These are phyloP conservation scores for Thyridium curvatum DNA, from an alignment of 2,329 filamentous ascomycete species.

Conservation along the genomic window DNA sequence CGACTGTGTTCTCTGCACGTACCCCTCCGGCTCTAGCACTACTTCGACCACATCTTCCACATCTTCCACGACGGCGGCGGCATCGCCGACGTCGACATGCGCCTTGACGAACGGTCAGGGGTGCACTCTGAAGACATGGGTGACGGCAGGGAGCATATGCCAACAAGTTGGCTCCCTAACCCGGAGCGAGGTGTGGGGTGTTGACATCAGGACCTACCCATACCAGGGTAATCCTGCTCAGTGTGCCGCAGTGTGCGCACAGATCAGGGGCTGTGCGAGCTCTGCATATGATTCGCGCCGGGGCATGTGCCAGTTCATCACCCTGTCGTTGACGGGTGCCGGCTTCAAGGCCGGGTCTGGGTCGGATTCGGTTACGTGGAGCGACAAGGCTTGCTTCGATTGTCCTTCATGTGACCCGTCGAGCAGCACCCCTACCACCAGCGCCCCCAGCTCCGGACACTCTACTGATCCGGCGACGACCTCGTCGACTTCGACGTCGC, in stretches of 20 bases:
- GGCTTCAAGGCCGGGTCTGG: background rate
- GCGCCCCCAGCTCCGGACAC: background rate
- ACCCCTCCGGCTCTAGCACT: background rate
- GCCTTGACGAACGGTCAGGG: background rate
- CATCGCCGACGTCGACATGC: background rate
- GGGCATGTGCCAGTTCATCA: background rate
- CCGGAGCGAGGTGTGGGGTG: too few relatives aligned
- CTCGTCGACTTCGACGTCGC: background rate
- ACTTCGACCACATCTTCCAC: background rate
- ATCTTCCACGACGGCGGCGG: background rate
- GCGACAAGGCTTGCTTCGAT: slow-evolving; percentile 1
- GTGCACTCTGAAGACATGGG: background rate
- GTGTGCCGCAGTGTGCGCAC: slow-evolving; percentile 1
- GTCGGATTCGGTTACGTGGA: background rate
- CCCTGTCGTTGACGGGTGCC: background rate
- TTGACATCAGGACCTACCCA: background rate
- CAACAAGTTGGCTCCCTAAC: too few relatives aligned
- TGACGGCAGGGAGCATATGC: too few relatives aligned
- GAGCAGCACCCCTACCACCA: background rate
- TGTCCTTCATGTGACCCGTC: background rate
- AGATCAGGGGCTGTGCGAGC: background rate
- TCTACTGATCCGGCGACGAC: background rate
- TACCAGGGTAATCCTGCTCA: background rate
- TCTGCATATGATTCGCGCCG: background rate
- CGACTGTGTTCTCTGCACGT: background rate